phyloP scores from a whole-genome alignment of 2,329 filamentous ascomycete genomes.

The Penicillium sp. region DNA sequence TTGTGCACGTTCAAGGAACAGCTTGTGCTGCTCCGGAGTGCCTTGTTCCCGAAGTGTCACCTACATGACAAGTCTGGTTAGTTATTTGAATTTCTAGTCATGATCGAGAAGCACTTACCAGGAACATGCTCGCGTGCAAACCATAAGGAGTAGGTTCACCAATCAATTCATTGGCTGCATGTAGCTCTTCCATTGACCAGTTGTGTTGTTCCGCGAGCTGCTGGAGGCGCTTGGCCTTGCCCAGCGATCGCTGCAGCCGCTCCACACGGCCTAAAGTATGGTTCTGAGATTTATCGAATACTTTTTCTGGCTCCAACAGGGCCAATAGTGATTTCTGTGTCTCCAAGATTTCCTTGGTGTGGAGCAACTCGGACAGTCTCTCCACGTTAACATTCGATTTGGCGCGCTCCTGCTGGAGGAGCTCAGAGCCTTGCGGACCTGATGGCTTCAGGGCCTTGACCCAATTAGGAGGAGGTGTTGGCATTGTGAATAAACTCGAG shows the following conservation, averaged over 20 bases:
- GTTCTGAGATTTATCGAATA: slow-evolving; percentile 77
- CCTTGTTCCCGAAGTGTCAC: slow-evolving; percentile 70
- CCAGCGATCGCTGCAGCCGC: slow-evolving; percentile 67
- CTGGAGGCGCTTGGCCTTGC: slow-evolving; percentile 67
- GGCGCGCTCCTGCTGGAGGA: slow-evolving; percentile 67
- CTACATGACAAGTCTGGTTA: slow-evolving; percentile 36
- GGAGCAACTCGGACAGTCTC: slow-evolving; percentile 66
- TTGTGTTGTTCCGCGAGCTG: slow-evolving; percentile 65
- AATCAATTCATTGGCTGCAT: slow-evolving; percentile 65
- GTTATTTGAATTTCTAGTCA: neutral
- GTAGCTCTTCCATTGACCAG: slow-evolving; percentile 65
- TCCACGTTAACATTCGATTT: slow-evolving; percentile 67
- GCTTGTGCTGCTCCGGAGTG: slow-evolving; percentile 69
- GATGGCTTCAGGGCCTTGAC: slow-evolving; percentile 66
- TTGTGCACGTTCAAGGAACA: slow-evolving; percentile 67
- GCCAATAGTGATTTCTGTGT: slow-evolving; percentile 60
- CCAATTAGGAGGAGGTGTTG: slow-evolving; percentile 57
- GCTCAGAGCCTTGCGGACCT: slow-evolving; percentile 65
- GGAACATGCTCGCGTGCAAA: slow-evolving; percentile 69
- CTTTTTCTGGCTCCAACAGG: slow-evolving; percentile 64
- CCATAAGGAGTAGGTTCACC: slow-evolving; percentile 73
- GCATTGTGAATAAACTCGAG: slow-evolving; percentile 25
- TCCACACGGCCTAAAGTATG: slow-evolving; percentile 71
- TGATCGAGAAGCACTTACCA: slow-evolving; percentile 47
- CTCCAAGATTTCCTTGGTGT: slow-evolving; percentile 64